Evolutionary conservation across 495 filamentous ascomycete genomes (phyloP), one percentile per base, ranked within the genome.

Genomic region (Pyronema omphalodes): DNA sequence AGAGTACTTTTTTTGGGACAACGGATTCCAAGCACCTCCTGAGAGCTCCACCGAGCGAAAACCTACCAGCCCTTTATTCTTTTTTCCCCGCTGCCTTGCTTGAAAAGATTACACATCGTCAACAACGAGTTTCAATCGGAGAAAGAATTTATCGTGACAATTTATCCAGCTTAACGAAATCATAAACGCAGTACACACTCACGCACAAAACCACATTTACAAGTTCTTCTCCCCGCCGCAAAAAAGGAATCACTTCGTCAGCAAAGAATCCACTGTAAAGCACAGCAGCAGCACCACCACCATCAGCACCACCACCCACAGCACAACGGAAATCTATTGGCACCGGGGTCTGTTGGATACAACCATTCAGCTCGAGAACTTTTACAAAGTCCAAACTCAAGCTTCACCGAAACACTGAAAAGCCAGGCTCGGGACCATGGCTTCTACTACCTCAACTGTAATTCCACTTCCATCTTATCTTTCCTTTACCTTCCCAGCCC

Each of bases 1-100:
- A 18, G 33, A 11, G 23, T 51, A 12, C 48, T 51, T 51, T 51
- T 51, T 51, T 51, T 51, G 48, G 48, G 17, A n/a, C 12, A 17
- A 11, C 8, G 36, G 48, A 51, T 33, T 23, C 11, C 17, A 35
- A 47, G 29, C 48, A 51, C 48, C 48, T 51, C 48, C 48, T 51
- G 48, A 51, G 48, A 33, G n/a, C 23, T 43, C 12, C 39, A 29
- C 23, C 23, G 23, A 29, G 5, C 23, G 23, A 29, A 29, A 29
- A 29, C 23, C 23, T 29, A 29, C 23, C 23, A 43, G 17, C 17
- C 48, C 48, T 51, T 51, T 51, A 51, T 37, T 51, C 18, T 51
- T 51, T 51, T 51, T 51, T 23, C 17, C 48, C 34, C 12, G 29
- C 48, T 37, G 9, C 48, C 29, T 12, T 37, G 12, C 29, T 51